These are phyloP conservation scores for Pichia pseudocactophila DNA, from an alignment of 805 yeast species.

Conservation along the genomic window DNA sequence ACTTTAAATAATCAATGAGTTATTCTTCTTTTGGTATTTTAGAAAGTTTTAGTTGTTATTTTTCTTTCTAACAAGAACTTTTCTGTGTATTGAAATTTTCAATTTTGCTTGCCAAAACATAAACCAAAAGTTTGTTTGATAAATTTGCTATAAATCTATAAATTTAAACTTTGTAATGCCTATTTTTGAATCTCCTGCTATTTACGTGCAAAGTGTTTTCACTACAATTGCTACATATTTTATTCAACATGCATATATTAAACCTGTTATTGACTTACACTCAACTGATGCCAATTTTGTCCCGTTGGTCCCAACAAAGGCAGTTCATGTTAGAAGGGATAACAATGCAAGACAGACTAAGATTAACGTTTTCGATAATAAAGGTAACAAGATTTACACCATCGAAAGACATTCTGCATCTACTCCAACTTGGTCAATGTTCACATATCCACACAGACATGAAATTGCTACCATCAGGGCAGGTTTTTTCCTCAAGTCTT, in stretches of 20 bases:
- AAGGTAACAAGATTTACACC: slow-evolving; percentile 37
- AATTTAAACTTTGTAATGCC: slow-evolving; percentile 23
- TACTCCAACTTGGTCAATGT: slow-evolving; percentile 46
- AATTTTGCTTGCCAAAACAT: too few relatives aligned
- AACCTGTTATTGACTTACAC: slow-evolving; percentile 31
- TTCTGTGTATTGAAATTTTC: too few relatives aligned
- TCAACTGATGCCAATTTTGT: slow-evolving; percentile 32
- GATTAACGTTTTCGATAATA: slow-evolving; percentile 41
- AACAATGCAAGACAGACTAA: slow-evolving; percentile 35
- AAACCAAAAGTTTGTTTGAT: background rate
- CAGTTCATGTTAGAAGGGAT: slow-evolving; percentile 41
- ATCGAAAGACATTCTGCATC: slow-evolving; percentile 41
- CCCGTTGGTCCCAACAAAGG: slow-evolving; percentile 35
- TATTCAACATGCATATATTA: slow-evolving; percentile 34
- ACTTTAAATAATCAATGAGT: too few relatives aligned
- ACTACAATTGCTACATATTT: slow-evolving; percentile 34
- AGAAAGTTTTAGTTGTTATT: too few relatives aligned
- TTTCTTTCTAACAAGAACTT: too few relatives aligned
- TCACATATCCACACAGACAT: slow-evolving; percentile 33
- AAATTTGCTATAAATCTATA: background rate
- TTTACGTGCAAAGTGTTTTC: slow-evolving; percentile 33
- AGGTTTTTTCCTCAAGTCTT: slow-evolving; percentile 36
- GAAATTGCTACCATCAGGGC: slow-evolving; percentile 45
- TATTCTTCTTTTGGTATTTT: too few relatives aligned
- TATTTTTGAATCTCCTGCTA: slow-evolving; percentile 40